phyloP scores from a whole-genome alignment of 352 stramenopile genomes.

The Globisporangium radiosum region DNA sequence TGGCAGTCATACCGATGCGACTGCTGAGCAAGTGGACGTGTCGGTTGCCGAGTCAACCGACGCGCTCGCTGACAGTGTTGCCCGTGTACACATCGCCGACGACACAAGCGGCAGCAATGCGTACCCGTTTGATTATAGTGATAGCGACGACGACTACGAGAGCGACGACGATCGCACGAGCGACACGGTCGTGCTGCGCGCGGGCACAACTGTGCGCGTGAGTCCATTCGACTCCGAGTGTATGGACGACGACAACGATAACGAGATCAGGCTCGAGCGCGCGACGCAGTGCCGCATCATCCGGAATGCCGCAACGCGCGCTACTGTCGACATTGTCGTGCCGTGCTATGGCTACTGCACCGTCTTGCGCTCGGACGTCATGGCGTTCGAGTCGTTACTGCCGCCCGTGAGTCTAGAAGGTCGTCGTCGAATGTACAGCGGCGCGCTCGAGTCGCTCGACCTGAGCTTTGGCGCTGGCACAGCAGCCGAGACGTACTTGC shows the following conservation, averaged over 20 bases:
- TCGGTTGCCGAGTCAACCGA: no score
- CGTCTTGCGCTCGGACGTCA: neutral
- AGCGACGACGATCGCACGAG: neutral
- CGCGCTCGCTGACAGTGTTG: neutral
- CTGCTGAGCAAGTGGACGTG: no score
- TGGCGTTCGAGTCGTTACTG: neutral
- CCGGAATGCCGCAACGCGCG: neutral
- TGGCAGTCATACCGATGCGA: no score
- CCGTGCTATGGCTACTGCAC: neutral
- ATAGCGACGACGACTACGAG: neutral
- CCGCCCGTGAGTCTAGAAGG: no score
- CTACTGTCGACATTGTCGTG: neutral
- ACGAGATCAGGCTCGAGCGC: neutral
- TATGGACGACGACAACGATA: neutral
- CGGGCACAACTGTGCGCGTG: neutral
- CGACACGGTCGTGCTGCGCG: neutral
- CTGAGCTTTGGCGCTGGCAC: neutral
- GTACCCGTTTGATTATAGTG: neutral
- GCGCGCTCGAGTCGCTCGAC: neutral
- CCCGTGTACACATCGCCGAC: neutral
- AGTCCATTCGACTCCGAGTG: neutral
- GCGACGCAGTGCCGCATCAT: neutral
- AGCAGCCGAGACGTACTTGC: neutral
- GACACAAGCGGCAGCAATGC: neutral
- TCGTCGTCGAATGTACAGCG: neutral